phyloP scores from a whole-genome alignment of 1,284 basidiomycete genomes.

The Sporisorium graminicola region DNA sequence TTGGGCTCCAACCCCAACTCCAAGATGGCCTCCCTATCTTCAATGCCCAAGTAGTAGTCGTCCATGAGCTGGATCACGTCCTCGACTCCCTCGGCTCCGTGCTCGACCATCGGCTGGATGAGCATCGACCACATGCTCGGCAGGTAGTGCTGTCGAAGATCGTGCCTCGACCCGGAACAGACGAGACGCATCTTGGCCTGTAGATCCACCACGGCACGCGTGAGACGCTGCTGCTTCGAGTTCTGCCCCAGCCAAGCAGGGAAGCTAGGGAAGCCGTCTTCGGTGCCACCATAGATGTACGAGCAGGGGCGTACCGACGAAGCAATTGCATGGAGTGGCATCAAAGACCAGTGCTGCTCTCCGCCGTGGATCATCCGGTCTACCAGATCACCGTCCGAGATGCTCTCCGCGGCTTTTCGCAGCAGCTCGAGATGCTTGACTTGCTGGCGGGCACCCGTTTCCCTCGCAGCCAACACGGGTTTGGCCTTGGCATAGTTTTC shows the following conservation, averaged over 20 bases:
- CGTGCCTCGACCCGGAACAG: slow-evolving; percentile 86
- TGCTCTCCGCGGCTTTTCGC: slow-evolving; percentile 82
- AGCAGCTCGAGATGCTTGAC: slow-evolving; percentile 81
- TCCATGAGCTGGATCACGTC: slow-evolving; percentile 90
- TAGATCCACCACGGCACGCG: slow-evolving; percentile 85
- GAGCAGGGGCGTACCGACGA: slow-evolving; percentile 79
- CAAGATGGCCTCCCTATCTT: slow-evolving; percentile 95
- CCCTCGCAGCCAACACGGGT: slow-evolving; percentile 71
- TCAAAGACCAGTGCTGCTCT: slow-evolving; percentile 95
- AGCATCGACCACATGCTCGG: slow-evolving; percentile 85
- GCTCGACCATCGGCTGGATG: slow-evolving; percentile 80
- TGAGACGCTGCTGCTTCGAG: slow-evolving; percentile 87
- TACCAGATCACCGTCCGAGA: slow-evolving; percentile 95
- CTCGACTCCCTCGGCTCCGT: slow-evolving; percentile 76
- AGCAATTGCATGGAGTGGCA: slow-evolving; percentile 91
- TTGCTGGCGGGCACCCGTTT: slow-evolving; percentile 65
- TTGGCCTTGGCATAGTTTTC: slow-evolving; percentile 77
- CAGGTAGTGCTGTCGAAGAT: slow-evolving; percentile 91
- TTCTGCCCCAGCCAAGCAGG: slow-evolving; percentile 85
- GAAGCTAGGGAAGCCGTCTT: slow-evolving; percentile 60
- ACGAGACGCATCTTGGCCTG: slow-evolving; percentile 95
- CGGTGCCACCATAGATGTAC: slow-evolving; percentile 55
- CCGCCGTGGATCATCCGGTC: slow-evolving; percentile 86
- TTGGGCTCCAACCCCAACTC: slow-evolving; percentile 89
- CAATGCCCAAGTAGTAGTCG: slow-evolving; percentile 89